Evolutionary conservation across 106 monocot genomes (phyloP).

Genomic region (Dioscorea alata): DNA sequence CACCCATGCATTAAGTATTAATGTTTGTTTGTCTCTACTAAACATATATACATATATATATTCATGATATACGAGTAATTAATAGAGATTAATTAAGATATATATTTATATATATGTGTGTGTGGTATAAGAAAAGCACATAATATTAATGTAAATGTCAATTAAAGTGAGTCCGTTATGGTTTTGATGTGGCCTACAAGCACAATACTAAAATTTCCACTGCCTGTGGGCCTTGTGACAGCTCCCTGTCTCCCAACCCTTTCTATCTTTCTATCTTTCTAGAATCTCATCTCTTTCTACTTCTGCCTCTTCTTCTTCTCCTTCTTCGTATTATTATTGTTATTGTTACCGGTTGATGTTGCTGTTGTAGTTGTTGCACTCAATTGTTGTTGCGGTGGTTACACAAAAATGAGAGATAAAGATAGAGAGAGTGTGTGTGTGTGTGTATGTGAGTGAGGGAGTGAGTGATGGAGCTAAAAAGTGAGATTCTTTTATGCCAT

Average conservation of each 20-base stretch:
- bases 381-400: conserved; percentile 29
- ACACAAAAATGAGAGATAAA: conserved; percentile 7
- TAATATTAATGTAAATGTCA: background rate
- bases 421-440: conserved; percentile 2
- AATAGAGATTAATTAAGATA: no score
- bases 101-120: background rate
- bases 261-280: conserved; percentile 14
- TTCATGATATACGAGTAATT: no score
- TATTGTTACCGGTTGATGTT: background rate
- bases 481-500: background rate
- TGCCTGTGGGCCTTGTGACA: conserved; percentile 24
- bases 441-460: background rate
- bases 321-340: background rate
- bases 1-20: no score
- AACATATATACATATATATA: no score
- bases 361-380: conserved; percentile 18
- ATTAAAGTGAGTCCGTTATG: background rate
- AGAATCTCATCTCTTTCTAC: conserved; percentile 3
- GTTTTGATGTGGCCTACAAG: background rate
- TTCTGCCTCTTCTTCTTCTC: background rate
- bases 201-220: background rate
- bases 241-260: conserved; percentile 30
- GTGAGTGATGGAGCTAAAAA: background rate
- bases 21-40: no score
- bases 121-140: background rate